Evolutionary conservation across 108 stramenopile genomes (phyloP), one percentile per base, ranked within the genome.

Genomic region (Conticribra weissflogii): DNA sequence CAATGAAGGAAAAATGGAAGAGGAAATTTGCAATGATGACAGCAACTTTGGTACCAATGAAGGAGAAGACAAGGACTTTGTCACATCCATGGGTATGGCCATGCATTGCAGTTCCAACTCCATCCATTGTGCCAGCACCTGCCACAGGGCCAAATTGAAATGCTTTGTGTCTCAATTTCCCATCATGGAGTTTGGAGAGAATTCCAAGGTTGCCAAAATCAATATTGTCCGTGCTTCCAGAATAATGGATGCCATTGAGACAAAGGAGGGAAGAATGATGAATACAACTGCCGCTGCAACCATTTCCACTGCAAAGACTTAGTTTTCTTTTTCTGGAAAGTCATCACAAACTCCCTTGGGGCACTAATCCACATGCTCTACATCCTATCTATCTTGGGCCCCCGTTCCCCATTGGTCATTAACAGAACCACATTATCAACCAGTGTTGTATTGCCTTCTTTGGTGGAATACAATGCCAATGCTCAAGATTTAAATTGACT

Each of bases 81-180:
- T 12, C 36, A 41, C 12, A 12, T 9, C 8, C 36, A 41, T 41
- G 5, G 36, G 36, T 12, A 41, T 41, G 36, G 5, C 36, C 66
- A 63, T 83, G 66, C 47, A 71, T 28, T 61, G 62, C 12, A 66
- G 56, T 16, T 17, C 78, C 59, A 96, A 81, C 54, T 85, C 85
- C 44, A 70, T 88, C 17, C 75, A 85, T 14, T 72, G 88, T 44
- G 53, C 82, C 19, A 85, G 91, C 41, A 57, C 90, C 56, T 88
- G 97, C 68, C 59, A 93, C 47, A 79, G 85, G n/a, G 60, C 79
- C 14, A 90, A 85, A 19, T 85, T 96, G 29, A 88, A 89, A 61
- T 71, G 84, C 51, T 93, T 88, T 58, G 73, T 87, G 15, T 63
- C 81, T 17, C 74, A 91, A 22, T 87, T 91, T 72, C 89, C 90